Conservation (phyloP, 768 basidiomycete genomes). For the Lactifluus volemus region DNA sequence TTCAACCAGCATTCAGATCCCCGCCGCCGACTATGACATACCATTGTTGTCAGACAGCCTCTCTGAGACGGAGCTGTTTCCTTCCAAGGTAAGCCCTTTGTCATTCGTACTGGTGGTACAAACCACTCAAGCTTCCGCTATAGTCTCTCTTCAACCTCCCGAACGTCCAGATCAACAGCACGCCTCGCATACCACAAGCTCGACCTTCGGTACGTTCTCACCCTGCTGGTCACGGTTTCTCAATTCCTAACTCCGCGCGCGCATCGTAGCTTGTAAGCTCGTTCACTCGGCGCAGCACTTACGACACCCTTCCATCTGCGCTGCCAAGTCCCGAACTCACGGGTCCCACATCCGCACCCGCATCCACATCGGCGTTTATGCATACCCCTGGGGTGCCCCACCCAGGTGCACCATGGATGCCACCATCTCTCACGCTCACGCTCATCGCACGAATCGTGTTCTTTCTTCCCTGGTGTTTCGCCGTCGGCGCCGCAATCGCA, state of each 20-base stretch:
- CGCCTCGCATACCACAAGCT: neutral
- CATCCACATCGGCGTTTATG: no score
- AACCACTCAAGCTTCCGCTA: no score
- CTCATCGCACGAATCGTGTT: constrained; percentile 6
- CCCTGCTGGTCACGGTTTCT: no score
- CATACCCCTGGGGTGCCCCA: neutral
- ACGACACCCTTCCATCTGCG: neutral
- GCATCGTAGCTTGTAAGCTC: neutral
- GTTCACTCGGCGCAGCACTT: neutral
- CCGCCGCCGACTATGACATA: neutral
- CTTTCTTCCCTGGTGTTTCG: constrained; percentile 16
- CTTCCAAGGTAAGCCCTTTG: neutral
- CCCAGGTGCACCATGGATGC: neutral
- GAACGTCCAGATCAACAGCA: constrained; percentile 2
- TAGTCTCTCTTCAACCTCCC: constrained; percentile 8
- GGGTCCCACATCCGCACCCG: neutral
- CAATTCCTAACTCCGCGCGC: neutral
- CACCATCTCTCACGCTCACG: neutral
- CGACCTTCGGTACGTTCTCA: neutral
- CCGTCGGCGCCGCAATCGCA: constrained; percentile 12
- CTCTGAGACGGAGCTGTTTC: neutral
- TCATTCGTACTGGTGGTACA: neutral
- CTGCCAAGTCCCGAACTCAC: neutral
- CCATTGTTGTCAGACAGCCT: neutral
- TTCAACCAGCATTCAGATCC: constrained; percentile 2